Conservation (phyloP, 345 rosid species). For the Melaleuca alternifolia region DNA sequence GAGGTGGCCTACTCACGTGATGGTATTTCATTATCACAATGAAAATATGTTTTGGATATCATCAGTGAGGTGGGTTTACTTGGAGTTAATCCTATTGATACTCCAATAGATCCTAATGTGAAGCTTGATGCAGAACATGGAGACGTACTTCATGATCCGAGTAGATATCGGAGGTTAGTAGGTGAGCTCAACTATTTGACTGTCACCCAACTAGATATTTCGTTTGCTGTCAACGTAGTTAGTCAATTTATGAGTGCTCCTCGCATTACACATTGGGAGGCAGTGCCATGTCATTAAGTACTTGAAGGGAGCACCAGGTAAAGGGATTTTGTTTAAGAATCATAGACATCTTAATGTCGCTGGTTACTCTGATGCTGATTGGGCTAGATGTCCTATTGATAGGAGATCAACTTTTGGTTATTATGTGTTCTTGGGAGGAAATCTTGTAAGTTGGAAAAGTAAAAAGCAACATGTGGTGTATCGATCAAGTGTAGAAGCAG, state of each 20-base stretch:
- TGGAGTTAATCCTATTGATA: background rate
- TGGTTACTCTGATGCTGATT: background rate
- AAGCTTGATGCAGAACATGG: background rate
- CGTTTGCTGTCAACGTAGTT: background rate
- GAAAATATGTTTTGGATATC: background rate
- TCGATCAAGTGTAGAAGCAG: background rate
- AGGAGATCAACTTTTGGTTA: background rate
- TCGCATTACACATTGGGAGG: background rate
- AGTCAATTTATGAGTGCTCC: background rate
- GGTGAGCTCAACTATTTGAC: background rate
- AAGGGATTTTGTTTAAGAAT: background rate
- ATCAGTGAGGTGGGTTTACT: background rate
- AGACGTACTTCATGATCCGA: background rate
- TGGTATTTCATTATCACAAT: background rate
- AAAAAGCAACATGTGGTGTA: background rate
- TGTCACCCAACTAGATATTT: too few relatives aligned
- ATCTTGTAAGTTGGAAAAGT: background rate
- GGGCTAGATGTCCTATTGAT: background rate
- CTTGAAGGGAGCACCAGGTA: background rate
- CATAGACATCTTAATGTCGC: background rate
- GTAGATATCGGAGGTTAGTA: background rate
- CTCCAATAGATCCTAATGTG: background rate
- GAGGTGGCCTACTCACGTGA: background rate
- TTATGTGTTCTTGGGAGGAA: background rate
- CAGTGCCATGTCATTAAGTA: background rate